Evolutionary conservation across 805 yeast species (phyloP).

Genomic region (Spathaspora girioi): DNA sequence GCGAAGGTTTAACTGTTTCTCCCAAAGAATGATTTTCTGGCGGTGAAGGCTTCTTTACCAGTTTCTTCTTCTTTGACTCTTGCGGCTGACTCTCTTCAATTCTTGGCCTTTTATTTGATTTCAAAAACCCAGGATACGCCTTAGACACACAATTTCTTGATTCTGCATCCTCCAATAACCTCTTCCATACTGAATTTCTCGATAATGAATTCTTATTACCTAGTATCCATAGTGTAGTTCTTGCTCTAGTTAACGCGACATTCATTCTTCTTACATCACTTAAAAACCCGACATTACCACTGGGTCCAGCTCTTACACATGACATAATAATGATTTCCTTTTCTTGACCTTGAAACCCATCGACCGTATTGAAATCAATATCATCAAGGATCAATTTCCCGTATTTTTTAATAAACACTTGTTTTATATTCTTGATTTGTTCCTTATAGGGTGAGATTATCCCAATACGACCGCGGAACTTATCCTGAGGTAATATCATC

Average conservation of each 20-base stretch:
- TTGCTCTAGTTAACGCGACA: conserved; percentile 93
- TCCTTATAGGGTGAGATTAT: conserved; percentile 93
- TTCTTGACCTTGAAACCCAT: conserved; percentile 91
- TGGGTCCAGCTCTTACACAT: conserved; percentile 84
- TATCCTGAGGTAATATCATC: conserved; percentile 41
- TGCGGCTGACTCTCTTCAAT: neutral
- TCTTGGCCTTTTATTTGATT: conserved; percentile 1
- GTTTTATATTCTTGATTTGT: conserved; percentile 62
- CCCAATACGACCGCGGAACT: conserved; percentile 76
- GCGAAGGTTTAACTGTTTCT: neutral
- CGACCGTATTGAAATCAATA: conserved; percentile 90
- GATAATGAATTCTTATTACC: conserved; percentile 71
- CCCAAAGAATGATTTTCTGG: neutral
- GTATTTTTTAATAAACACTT: conserved; percentile 51
- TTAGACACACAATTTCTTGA: conserved; percentile 34
- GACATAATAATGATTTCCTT: conserved; percentile 91
- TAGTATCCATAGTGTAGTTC: conserved; percentile 86
- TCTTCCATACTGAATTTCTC: conserved; percentile 69
- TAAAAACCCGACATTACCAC: conserved; percentile 76
- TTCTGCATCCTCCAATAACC: conserved; percentile 63
- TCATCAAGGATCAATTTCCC: conserved; percentile 62
- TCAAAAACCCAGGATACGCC: conserved; percentile 37
- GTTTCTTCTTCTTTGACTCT: neutral
- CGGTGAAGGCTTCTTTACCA: neutral
- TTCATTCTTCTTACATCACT: conserved; percentile 94